Evolutionary conservation across 441 rosid species (phyloP).

Genomic region (Gossypium gossypioides): DNA sequence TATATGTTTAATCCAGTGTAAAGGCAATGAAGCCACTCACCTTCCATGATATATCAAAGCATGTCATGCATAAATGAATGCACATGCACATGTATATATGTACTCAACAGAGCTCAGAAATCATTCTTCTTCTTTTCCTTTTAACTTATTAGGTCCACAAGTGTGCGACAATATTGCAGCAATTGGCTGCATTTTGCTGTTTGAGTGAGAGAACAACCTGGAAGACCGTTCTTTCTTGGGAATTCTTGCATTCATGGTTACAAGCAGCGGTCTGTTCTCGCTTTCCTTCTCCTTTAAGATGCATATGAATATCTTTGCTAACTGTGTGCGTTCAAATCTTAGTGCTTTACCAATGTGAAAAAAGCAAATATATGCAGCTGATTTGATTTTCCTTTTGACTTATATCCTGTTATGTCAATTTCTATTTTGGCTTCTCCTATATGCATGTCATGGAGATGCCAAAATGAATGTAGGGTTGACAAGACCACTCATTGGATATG

Average conservation of each 20-base stretch:
- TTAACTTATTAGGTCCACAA: conserved; percentile 60
- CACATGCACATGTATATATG: neutral
- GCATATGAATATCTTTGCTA: neutral
- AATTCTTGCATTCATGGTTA: conserved; percentile 81
- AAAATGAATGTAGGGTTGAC: neutral
- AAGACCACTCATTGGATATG: neutral
- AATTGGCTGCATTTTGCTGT: conserved; percentile 81
- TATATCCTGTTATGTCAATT: neutral
- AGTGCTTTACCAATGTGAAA: neutral
- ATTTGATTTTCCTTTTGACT: neutral
- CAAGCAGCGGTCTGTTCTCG: conserved; percentile 60
- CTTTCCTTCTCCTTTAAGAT: conserved; percentile 14
- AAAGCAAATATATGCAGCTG: neutral
- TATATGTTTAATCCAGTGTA: neutral
- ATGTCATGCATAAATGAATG: neutral
- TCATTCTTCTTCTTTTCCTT: conserved; percentile 15
- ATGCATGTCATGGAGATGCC: neutral
- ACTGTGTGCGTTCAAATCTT: neutral
- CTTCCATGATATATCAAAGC: neutral
- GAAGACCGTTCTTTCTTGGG: conserved; percentile 72
- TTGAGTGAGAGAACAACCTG: conserved; percentile 67
- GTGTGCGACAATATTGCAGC: conserved; percentile 85
- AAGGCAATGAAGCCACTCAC: conserved; percentile 5
- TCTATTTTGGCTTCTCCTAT: neutral
- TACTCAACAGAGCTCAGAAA: neutral